Evolutionary conservation across 768 basidiomycete species (phyloP), one percentile per base, ranked within the genome.

Genomic region (Kwoniella sp.): DNA sequence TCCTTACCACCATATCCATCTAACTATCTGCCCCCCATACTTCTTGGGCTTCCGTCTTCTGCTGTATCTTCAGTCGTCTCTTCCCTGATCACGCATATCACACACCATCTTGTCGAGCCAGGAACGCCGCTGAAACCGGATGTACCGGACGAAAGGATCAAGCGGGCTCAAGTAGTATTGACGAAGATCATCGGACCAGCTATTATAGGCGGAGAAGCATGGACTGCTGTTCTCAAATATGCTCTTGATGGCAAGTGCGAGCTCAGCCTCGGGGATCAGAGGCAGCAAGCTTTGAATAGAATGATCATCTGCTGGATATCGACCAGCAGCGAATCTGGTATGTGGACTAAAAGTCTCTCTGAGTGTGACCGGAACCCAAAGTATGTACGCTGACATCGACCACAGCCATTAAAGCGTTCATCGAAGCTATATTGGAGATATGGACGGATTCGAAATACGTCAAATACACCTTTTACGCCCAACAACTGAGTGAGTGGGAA

Each of bases 401-500:
- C 48, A 9, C 54, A 81, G 78, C 64, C 29, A 51, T 79, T 2
- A 66, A 68, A 50, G 53, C 52, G 11, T 72, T 82, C 13, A 58
- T 82, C n/a, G 63, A 77, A 23, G 65, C 62, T 1, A 69, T 79
- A 0, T 74, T 90, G 7, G 86, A 87, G 4, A 75, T 84, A 0
- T 98, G 95, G 95, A 84, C 89, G 3, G 85, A 88, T 25, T 80
- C 87, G 1, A 89, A 89, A 52, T 89, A 93, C 73, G 84, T 96
- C 73, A 90, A 87, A 67, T 89, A 90, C 77, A 91, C 92, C 0
- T 81, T 90, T 25, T 83, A 92, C 7, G 85, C 86, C 23, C 84
- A 85, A 22, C 92, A 95, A 81, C 87, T 82, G 58, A 91, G 92
- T 92, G 80, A 67, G 89, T 83, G 0, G 30, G 34, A n/a, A 26